Base-by-base conservation (phyloP, 805 yeast species). In the Lipomyces sp. region DNA sequence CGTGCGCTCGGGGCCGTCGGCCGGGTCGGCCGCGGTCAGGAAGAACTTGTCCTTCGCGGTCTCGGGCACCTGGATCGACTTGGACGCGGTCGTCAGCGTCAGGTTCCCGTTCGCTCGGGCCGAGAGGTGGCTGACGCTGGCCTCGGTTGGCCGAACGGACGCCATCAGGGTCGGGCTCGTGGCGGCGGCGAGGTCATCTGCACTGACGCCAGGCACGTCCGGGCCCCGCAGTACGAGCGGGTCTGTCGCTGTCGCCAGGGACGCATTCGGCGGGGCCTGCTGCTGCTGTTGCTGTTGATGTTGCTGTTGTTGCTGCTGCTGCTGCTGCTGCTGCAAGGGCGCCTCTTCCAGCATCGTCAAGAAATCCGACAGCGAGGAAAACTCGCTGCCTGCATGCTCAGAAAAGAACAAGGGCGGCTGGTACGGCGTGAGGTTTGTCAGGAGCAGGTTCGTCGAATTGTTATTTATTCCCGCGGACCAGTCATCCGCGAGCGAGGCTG, bases 11-110 rank as follows among this genome's bases (percentile, higher is more conserved):
- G 61, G 61, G 8, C 59, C 60, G 2, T 91, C 87, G 0, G 96
- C 86, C 4, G 98, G 98, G 66, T 91, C 98, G 0, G 97, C 97
- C 0, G 98, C 98, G 0, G 97, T 91, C 43, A 91, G 70, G 70
- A 91, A 90, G 69, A 91, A 91, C 67, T 89, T 89, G 65, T 90
- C 97, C 57, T 88, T 77, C 1, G 96, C 95, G 1, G 93, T 82
- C 49, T 86, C 91, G 39, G 46, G 59, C 57, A 32, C 34, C n/a
- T 33, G 49, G 5, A 33, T 19, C 14, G 41, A 46, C 38, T 22
- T 26, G 18, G 45, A 29, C 13, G 39, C 39, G 29, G 52, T 36
- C 3, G 55, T 51, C 36, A 51, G 36, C n/a, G 58, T 51, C 50
- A 55, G 42, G 23, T 45, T 44, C 21, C 53, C 53, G 36, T 51